phyloP scores from a whole-genome alignment of 2,329 filamentous ascomycete genomes.

The Botrytis galanthina region DNA sequence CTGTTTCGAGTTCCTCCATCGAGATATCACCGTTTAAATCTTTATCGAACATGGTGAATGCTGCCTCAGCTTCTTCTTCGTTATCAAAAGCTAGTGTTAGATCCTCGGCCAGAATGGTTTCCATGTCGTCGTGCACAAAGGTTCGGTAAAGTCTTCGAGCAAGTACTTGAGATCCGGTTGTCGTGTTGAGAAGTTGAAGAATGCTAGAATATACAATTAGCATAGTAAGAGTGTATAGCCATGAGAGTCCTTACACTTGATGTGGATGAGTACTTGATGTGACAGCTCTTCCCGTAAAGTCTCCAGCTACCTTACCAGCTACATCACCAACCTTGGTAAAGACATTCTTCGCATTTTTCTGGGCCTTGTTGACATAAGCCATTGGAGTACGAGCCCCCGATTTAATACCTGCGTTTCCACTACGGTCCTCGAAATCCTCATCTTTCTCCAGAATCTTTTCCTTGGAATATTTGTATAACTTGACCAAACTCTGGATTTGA shows the following conservation, averaged over 20 bases:
- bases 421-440: slow-evolving; percentile 66
- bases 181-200: slow-evolving; percentile 70
- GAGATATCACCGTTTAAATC: slow-evolving; percentile 96
- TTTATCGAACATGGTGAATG: slow-evolving; percentile 91
- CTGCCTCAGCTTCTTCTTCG: slow-evolving; percentile 81
- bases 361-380: slow-evolving; percentile 63
- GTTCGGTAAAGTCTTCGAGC: slow-evolving; percentile 87
- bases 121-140: slow-evolving; percentile 70
- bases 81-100: slow-evolving; percentile 75
- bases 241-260: slow-evolving; percentile 56
- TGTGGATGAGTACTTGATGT: slow-evolving; percentile 73
- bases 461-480: slow-evolving; percentile 63
- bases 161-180: slow-evolving; percentile 73
- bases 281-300: slow-evolving; percentile 76
- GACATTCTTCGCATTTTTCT: slow-evolving; percentile 71
- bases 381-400: slow-evolving; percentile 65
- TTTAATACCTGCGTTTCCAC: slow-evolving; percentile 33
- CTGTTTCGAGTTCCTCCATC: slow-evolving; percentile 89
- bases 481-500: slow-evolving; percentile 68
- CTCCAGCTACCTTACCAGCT: slow-evolving; percentile 81
- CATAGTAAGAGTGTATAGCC: background rate
- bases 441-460: slow-evolving; percentile 66
- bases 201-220: slow-evolving; percentile 45
- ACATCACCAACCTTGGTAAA: slow-evolving; percentile 81
- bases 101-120: slow-evolving; percentile 77